Evolutionary conservation across 257 asterid species (phyloP), one percentile per base, ranked within the genome.

Genomic region (Linderniella brevidens): DNA sequence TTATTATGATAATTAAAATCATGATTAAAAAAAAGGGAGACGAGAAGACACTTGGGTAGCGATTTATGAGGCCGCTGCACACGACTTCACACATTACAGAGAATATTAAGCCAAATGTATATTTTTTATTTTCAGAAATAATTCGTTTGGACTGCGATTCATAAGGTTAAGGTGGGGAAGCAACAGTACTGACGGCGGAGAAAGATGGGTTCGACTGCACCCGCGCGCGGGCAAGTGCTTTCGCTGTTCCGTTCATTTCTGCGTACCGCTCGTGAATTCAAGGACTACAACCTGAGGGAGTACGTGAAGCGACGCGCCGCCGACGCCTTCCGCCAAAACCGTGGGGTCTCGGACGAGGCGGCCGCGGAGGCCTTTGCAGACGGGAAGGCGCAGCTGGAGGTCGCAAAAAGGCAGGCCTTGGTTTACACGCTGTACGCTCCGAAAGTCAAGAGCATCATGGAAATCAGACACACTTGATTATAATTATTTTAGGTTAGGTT

Each of bases 271-370:
- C 87, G 93, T 54, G 60, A 50, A 8, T 80, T 80, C 49, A 41
- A 79, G 0, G 98, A 88, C 78, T 88, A 84, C 78, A 88, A 88
- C 65, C 54, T 84, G 2, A 57, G 93, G 60, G 96, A 88, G 64
- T 88, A 88, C 72, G 63, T 77, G 8, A 88, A 75, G 68, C 85
- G 98, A 59, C 92, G 96, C 60, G 55, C 87, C 18, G 19, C 72
- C 46, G 96, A 84, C 20, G 81, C 81, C 61, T 88, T 88, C 62
- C 90, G 86, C 52, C 79, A 71, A 32, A 74, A 81, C 60, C 75
- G 70, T 55, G 40, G 38, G 54, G 63, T 81, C 0, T 57, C 81
- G 5, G 79, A 79, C 37, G 73, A 84, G 0, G 54, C 71, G 19
- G 69, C 49, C 54, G 64, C 62, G 8, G 57, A 76, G 44, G 72